phyloP scores from a whole-genome alignment of 768 basidiomycete species.

The Imleria badia region DNA sequence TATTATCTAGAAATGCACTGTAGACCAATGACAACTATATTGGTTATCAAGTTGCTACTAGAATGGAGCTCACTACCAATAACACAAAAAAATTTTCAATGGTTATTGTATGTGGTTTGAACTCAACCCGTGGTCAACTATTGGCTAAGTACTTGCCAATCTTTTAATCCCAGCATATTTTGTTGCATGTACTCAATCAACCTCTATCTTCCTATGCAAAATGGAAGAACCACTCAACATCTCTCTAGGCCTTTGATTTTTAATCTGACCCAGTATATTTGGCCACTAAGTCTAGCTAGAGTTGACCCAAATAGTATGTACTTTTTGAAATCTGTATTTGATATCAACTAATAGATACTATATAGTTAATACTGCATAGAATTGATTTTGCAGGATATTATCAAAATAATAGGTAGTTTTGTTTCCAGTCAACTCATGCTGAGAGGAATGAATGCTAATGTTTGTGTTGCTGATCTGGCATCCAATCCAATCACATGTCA shows the following conservation, averaged over 20 bases:
- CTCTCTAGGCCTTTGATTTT: neutral
- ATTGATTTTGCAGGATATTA: neutral
- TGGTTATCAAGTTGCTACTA: neutral
- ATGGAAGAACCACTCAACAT: neutral
- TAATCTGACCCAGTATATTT: neutral
- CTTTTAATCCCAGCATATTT: neutral
- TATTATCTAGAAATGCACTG: neutral
- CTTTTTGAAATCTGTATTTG: neutral
- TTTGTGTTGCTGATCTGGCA: neutral
- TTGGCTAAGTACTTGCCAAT: neutral
- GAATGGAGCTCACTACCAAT: neutral
- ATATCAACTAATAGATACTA: neutral
- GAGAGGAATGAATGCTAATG: neutral
- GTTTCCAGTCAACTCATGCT: neutral
- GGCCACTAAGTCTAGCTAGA: neutral
- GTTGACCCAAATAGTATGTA: neutral
- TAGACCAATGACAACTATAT: neutral
- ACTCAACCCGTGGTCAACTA: neutral
- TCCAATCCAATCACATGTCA: neutral
- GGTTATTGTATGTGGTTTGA: neutral
- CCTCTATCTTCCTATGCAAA: neutral
- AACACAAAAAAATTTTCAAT: neutral
- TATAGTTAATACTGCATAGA: neutral
- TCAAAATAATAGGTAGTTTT: neutral
- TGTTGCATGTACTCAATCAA: constrained; percentile 1